Evolutionary conservation across 2,329 filamentous ascomycete species (phyloP), one percentile per base, ranked within the genome.

Genomic region (Apiospora kogelbergensis): DNA sequence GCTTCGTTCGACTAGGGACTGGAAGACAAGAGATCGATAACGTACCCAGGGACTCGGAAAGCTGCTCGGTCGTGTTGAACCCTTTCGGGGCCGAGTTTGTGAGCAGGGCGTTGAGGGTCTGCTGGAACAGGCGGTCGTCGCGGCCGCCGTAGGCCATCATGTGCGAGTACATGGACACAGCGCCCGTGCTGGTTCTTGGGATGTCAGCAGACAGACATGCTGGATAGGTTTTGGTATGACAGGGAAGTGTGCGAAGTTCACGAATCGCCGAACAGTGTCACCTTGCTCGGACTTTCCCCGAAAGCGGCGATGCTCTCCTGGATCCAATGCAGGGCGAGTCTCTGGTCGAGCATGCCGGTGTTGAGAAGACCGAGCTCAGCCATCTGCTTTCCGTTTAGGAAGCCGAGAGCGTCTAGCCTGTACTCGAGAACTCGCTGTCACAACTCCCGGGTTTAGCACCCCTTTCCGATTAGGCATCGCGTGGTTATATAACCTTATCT

Each of bases 251-350:
- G 40, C 3, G 63, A 10, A 24, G 10, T 7, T 46, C 74, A 72
- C 10, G 82, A 85, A 77, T 89, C 84, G 42, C 85, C 86, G 80
- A 82, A 87, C 53, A 88, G 77, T 1, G 83, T 86, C 20, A 88
- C 84, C 68, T 83, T 81, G 3, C 73, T 68, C 6, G 81, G 79
- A 69, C 83, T 80, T 10, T 84, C 85, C n/a, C 85, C 84, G 67
- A 87, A 88, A 11, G 79, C 78, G 9, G 74, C 80, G 53, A 87
- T 85, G 73, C 84, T 87, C 67, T 83, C 83, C 67, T 84, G 82
- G 44, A 88, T 75, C 85, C 85, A 88, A 75, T 86, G 82, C 0
- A 87, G 74, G 0, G 83, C 84, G 24, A 80, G 73, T 6, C 84
- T 81, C 72, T 87, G 84, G 73, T 89, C 85, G 3, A 82, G 78